Percentiles rank a stretch among this genome's conserved stretches.
These are phyloP conservation scores for Carex cristatella DNA, from an alignment of 176 grass and related monocot genomes.

Conservation along the genomic window DNA sequence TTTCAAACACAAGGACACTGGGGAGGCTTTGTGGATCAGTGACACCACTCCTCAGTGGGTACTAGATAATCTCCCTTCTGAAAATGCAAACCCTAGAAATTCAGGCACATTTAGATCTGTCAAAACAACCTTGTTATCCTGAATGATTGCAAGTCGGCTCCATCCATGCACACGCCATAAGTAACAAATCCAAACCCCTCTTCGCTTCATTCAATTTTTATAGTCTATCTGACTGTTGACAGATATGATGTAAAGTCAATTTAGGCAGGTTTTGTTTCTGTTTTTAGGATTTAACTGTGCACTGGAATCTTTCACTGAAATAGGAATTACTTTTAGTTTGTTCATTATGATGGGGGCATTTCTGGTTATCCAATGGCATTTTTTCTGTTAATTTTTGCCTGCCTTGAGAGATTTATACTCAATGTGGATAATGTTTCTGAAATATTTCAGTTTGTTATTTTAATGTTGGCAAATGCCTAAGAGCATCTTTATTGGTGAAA, in stretches of 20 bases:
- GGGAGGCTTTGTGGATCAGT: slow-evolving; percentile 50
- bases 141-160: neutral
- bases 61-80: slow-evolving; percentile 34
- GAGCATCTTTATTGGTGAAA: no score
- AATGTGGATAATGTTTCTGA: neutral
- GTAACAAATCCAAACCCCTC: neutral
- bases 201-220: neutral
- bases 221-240: neutral
- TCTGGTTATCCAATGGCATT: neutral
- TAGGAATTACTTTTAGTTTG: neutral
- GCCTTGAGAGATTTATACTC: neutral
- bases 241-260: neutral
- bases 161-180: neutral
- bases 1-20: slow-evolving; percentile 66
- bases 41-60: slow-evolving; percentile 41
- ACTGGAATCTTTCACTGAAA: neutral
- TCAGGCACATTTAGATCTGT: neutral
- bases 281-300: neutral
- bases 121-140: slow-evolving; percentile 23
- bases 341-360: neutral
- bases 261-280: neutral
- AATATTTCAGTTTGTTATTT: neutral
- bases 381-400: neutral
- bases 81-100: slow-evolving; percentile 17
- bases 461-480: neutral